Evolutionary conservation across 2,329 filamentous ascomycete genomes (phyloP).

Genomic region (Elsinoe arachidis): DNA sequence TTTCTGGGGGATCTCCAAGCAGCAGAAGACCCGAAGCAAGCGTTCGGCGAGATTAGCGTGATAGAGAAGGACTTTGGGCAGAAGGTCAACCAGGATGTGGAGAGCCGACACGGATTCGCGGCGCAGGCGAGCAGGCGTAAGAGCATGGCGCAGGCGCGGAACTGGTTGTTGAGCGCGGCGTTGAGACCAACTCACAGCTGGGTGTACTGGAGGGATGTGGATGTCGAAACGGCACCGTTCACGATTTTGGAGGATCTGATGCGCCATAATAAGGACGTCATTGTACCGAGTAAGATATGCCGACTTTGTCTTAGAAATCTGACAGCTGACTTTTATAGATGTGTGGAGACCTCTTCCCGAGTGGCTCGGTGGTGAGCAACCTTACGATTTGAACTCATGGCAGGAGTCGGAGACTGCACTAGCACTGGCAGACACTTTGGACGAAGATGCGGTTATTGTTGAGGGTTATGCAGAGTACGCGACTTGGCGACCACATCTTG

Average conservation of each 20-base stretch:
- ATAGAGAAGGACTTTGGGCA: conserved; percentile 99
- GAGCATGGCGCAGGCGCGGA: conserved; percentile 93
- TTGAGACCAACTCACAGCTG: conserved; percentile 92
- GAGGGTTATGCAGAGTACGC: conserved; percentile 98
- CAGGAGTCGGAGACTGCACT: conserved; percentile 97
- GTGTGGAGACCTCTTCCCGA: conserved; percentile 98
- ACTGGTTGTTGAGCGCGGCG: conserved; percentile 92
- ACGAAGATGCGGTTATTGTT: conserved; percentile 97
- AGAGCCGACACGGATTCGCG: conserved; percentile 93
- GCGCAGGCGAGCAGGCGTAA: conserved; percentile 90
- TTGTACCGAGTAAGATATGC: conserved; percentile 77
- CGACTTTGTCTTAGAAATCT: conserved; percentile 36
- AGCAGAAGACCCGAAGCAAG: conserved; percentile 67
- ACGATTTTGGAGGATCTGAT: conserved; percentile 97
- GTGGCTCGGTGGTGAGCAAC: conserved; percentile 97
- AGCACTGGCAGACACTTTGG: conserved; percentile 83
- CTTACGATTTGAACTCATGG: conserved; percentile 98
- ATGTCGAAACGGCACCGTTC: conserved; percentile 93
- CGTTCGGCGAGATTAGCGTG: conserved; percentile 92
- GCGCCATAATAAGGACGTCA: conserved; percentile 97
- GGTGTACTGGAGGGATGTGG: conserved; percentile 99
- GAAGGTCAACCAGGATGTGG: conserved; percentile 93
- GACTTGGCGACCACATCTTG: conserved; percentile 93
- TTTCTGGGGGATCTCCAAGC: conserved; percentile 72
- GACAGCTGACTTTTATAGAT: conserved; percentile 34